phyloP scores from a whole-genome alignment of 371 early-diverging fungal species.

The Mucor racemosus region DNA sequence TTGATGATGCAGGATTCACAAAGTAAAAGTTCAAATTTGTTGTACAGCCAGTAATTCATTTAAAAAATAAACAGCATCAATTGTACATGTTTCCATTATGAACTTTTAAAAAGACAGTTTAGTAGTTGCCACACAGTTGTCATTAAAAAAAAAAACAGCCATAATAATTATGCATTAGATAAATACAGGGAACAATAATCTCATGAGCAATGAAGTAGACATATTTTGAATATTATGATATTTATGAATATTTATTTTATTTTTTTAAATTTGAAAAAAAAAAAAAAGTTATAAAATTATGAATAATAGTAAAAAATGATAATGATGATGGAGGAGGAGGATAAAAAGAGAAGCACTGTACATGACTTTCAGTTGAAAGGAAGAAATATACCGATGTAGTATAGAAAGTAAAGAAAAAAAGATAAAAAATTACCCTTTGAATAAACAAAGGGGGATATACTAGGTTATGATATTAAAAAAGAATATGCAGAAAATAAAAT shows the following conservation, averaged over 20 bases:
- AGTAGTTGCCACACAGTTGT: not conserved
- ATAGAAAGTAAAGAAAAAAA: slow-evolving; percentile 2
- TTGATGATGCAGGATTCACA: too few species aligned
- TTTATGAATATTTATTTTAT: not conserved
- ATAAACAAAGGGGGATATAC: not conserved
- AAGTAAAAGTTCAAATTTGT: too few species aligned
- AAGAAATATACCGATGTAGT: slow-evolving; percentile 19
- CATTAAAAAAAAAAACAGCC: too few species aligned
- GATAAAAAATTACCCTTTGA: not conserved
- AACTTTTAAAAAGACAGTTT: too few species aligned
- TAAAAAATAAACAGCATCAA: too few species aligned
- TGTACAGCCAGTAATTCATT: too few species aligned
- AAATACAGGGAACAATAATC: too few species aligned
- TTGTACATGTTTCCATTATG: too few species aligned
- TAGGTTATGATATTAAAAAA: not conserved
- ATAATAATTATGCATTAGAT: too few species aligned
- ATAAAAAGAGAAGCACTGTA: slow-evolving; percentile 19
- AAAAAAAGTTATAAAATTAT: too few species aligned
- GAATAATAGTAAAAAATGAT: not conserved
- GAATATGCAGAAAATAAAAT: slow-evolving; percentile 16
- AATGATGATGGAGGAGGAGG: too few species aligned
- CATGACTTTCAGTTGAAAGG: slow-evolving; percentile 20
- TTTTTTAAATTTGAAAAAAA: too few species aligned
- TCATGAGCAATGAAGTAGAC: not conserved
- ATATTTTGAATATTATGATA: not conserved